Percentiles rank a stretch among this genome's conserved stretches.
phyloP scores from a whole-genome alignment of 2,329 filamentous ascomycete genomes.

The Amauroascus niger region DNA sequence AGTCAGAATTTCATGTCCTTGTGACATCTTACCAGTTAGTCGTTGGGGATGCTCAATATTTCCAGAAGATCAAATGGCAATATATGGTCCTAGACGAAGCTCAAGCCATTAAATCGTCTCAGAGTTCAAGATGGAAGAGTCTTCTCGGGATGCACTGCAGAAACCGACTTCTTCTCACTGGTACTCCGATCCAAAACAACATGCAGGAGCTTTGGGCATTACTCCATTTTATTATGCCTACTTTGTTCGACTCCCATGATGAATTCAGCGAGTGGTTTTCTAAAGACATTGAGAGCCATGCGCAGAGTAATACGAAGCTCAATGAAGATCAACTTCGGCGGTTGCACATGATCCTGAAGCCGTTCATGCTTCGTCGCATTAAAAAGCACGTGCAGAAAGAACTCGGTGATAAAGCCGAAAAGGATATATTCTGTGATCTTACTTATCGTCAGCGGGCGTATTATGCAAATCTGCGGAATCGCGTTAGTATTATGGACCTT shows the following conservation, averaged over 20 bases:
- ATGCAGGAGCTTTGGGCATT: slow-evolving; percentile 91
- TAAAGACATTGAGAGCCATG: slow-evolving; percentile 80
- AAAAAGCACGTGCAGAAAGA: slow-evolving; percentile 99
- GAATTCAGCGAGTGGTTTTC: slow-evolving; percentile 47
- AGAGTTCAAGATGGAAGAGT: slow-evolving; percentile 90
- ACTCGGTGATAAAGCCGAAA: slow-evolving; percentile 95
- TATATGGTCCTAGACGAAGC: slow-evolving; percentile 91
- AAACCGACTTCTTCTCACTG: slow-evolving; percentile 89
- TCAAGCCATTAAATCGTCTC: slow-evolving; percentile 89
- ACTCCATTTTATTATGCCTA: slow-evolving; percentile 93
- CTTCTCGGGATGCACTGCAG: slow-evolving; percentile 82
- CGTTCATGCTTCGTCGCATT: slow-evolving; percentile 98
- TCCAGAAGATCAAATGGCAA: slow-evolving; percentile 44
- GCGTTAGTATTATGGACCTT: slow-evolving; percentile 97
- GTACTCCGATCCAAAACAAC: slow-evolving; percentile 93
- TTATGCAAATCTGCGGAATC: slow-evolving; percentile 85
- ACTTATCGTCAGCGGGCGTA: slow-evolving; percentile 92
- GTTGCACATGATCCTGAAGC: slow-evolving; percentile 97
- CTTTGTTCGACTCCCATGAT: slow-evolving; percentile 62
- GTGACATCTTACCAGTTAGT: slow-evolving; percentile 97
- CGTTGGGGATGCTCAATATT: slow-evolving; percentile 84
- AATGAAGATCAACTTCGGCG: slow-evolving; percentile 96
- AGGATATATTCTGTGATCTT: slow-evolving; percentile 91
- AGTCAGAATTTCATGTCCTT: slow-evolving; percentile 89
- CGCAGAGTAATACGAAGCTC: slow-evolving; percentile 97